Base-by-base conservation (phyloP, 306 rosid genomes). In the Oxytropis ochrocephala region DNA sequence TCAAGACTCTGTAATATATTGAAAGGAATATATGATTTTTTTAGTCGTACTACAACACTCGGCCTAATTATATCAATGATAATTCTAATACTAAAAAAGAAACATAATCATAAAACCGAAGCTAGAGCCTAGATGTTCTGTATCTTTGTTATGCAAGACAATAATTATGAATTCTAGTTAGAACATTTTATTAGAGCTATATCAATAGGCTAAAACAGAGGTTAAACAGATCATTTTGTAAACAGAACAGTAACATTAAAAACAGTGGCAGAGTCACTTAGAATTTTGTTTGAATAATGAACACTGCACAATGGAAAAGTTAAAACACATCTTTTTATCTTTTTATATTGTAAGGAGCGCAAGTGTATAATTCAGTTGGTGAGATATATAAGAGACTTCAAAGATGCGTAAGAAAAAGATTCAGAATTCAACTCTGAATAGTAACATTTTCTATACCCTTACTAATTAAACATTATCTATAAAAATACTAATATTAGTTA, bases 61-160 rank as follows among this genome's bases (percentile, higher is more conserved):
- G 75, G 52, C 73, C 42, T 70, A 50, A 51, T 70, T 53, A 62
- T 82, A 61, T 49, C 56, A 78, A 80, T 82, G 88, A 82, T 77
- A 75, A 80, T 79, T 70, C 51, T 63, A 54, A 50, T 30, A 79
- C 0, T 2, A 6, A 79, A 84, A 80, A 74, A 79, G 69, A 81
- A 83, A 85, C 96, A 91, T n/a, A 80, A 88, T 91, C 81, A 88
- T 88, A 79, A 46, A 69, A 38, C 16, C 27, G 67, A 80, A 35
- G 30, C 30, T 9, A 59, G 47, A 35, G 29, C 75, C 66, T 72
- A 65, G 60, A 59, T 82, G 58, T 81, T 87, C 67, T 74, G 55
- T 72, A 65, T 49, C 5, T 58, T 58, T 65, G 59, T 72, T 74
- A 0, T 52, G 77, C 81, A 75, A 66, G 81, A 80, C 85, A 89